Evolutionary conservation across 2,329 filamentous ascomycete genomes (phyloP).

Genomic region (Stagonosporopsis cucurbitacearum): DNA sequence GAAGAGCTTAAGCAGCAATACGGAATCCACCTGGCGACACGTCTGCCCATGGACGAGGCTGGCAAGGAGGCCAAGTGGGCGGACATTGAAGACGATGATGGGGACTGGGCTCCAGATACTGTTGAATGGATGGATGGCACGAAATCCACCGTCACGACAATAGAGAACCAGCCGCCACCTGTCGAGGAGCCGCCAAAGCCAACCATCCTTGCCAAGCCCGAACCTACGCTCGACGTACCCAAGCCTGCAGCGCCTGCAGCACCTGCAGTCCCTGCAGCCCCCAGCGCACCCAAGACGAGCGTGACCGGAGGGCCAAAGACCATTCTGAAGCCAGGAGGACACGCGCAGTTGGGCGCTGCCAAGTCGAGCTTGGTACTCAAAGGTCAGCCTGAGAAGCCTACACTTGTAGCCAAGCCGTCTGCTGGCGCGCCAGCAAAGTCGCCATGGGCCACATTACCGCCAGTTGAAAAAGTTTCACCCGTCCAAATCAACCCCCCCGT

Average conservation of each 20-base stretch:
- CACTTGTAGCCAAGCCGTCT: conserved; percentile 74
- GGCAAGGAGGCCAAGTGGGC: conserved; percentile 85
- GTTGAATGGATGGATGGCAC: conserved; percentile 91
- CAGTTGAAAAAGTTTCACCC: conserved; percentile 81
- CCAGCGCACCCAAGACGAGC: conserved; percentile 45
- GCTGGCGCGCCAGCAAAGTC: conserved; percentile 79
- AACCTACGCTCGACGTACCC: conserved; percentile 49
- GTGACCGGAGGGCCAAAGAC: conserved; percentile 53
- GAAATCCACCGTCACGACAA: conserved; percentile 74
- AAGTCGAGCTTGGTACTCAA: conserved; percentile 68
- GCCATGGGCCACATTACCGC: conserved; percentile 87
- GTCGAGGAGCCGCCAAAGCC: conserved; percentile 37
- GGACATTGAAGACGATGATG: conserved; percentile 87
- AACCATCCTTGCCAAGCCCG: conserved; percentile 22
- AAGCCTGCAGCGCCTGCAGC: conserved; percentile 30
- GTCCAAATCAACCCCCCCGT: conserved; percentile 63
- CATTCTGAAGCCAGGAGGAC: conserved; percentile 57
- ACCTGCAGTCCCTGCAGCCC: conserved; percentile 26
- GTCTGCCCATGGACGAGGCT: conserved; percentile 74
- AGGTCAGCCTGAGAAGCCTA: conserved; percentile 72
- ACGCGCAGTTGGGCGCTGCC: conserved; percentile 40
- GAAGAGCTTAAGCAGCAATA: conserved; percentile 84
- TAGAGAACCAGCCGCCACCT: conserved; percentile 47
- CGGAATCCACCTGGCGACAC: conserved; percentile 82
- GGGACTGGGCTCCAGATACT: conserved; percentile 83